A percentile compares a stretch with the other conserved stretches of the same genome.
These are phyloP conservation scores for Fusarium anguioides DNA, from an alignment of 2,329 filamentous ascomycete genomes.

Conservation along the genomic window DNA sequence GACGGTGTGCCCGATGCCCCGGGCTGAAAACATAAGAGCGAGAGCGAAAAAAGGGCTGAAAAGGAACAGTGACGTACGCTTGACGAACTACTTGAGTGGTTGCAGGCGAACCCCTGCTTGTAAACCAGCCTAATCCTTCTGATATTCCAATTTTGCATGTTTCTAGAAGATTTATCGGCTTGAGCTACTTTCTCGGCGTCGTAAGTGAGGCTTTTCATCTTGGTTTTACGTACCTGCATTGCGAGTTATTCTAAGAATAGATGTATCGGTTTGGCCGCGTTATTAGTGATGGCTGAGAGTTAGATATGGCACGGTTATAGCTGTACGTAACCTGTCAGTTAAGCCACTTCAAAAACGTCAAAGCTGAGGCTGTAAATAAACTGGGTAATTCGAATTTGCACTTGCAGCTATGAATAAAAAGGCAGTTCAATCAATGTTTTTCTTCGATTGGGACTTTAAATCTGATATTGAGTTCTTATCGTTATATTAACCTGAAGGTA, in stretches of 20 bases:
- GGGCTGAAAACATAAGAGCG: neutral
- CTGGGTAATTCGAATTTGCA: neutral
- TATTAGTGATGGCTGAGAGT: neutral
- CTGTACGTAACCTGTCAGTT: neutral
- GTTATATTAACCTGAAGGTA: too few species aligned
- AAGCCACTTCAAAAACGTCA: constrained; percentile 1
- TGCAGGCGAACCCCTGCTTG: constrained; percentile 29
- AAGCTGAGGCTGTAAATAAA: constrained; percentile 1
- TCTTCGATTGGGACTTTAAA: neutral
- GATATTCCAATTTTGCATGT: constrained; percentile 10
- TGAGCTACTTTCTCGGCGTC: constrained; percentile 7
- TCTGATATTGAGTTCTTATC: neutral
- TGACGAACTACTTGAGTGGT: constrained; percentile 27
- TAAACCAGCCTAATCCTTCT: neutral
- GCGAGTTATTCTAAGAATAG: constrained; percentile 20
- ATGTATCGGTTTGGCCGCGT: constrained; percentile 6
- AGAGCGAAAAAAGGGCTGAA: constrained; percentile 5
- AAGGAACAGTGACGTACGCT: constrained; percentile 36
- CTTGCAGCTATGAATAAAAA: neutral
- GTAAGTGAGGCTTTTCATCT: constrained; percentile 2
- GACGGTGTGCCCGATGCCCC: constrained; percentile 27
- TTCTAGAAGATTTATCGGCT: constrained; percentile 15
- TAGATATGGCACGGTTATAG: neutral
- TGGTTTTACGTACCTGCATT: neutral
- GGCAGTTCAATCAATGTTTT: neutral